Evolutionary conservation across 768 basidiomycete species (phyloP), one percentile per base, ranked within the genome.

Genomic region (Phlebiopsis gigantea): DNA sequence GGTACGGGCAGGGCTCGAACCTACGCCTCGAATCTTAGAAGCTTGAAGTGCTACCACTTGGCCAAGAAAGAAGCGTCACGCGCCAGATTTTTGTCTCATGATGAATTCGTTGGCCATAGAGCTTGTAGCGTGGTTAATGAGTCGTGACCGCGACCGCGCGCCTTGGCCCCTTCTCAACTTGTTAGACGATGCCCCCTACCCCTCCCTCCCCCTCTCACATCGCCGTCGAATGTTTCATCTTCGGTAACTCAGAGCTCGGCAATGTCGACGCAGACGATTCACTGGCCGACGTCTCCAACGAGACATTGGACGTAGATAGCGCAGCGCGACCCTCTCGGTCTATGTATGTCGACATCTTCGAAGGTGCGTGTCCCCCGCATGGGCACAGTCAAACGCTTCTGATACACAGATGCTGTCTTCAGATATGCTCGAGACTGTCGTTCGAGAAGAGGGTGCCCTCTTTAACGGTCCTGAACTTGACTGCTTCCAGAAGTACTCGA

Each of bases 341-440:
- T 14, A 75, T 79, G 74, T 79, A 79, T 69, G 75, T 77, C 14
- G 57, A 64, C 56, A 63, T 75, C 21, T 72, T 78, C 29, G 68
- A 78, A 55, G 74, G 77, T 76, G 34, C 50, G 62, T 57, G 8
- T 39, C 17, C 4, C 34, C 34, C 34, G 12, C 14, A 12, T 28
- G 22, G 4, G 21, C 4, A 46, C 14, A 15, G 21, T 12, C 44
- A 22, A 44, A 8, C 21, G 10, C n/a, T n/a, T n/a, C n/a, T 53
- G n/a, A 34, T 12, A 25, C 22, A 9, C 9, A 39, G 31, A 12
- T 30, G 5, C 31, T 41, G 12, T 39, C 9, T 1, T 24, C 53
- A 85, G 85, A 84, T 14, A 85, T 85, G 78, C 65, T 87, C 30
- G 58, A 65, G 21, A 79, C 78, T 0, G 79, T 86, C 1, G 57